Evolutionary conservation across 2,329 filamentous ascomycete genomes (phyloP).

Genomic region (Periglandula ipomoeae): DNA sequence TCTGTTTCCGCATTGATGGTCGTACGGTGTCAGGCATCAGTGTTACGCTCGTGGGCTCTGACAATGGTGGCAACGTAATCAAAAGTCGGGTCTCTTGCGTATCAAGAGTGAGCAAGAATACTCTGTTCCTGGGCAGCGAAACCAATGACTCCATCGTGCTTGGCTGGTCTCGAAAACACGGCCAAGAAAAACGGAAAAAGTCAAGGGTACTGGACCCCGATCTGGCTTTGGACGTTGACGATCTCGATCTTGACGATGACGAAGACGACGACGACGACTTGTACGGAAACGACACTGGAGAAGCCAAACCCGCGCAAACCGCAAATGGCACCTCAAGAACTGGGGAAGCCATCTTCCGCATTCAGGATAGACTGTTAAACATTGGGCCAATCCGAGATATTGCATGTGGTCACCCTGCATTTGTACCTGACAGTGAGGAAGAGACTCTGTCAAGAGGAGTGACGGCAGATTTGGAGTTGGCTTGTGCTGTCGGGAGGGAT

Average conservation of each 20-base stretch:
- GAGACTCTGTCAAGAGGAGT: slow-evolving; percentile 34
- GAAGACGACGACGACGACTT: slow-evolving; percentile 57
- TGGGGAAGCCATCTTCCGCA: slow-evolving; percentile 61
- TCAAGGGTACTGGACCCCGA: slow-evolving; percentile 48
- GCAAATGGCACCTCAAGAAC: slow-evolving; percentile 35
- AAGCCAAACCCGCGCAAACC: slow-evolving; percentile 38
- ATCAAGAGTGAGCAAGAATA: slow-evolving; percentile 55
- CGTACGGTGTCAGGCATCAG: slow-evolving; percentile 80
- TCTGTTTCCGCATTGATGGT: slow-evolving; percentile 82
- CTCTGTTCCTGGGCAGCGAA: slow-evolving; percentile 80
- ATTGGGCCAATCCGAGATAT: slow-evolving; percentile 73
- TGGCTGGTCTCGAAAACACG: slow-evolving; percentile 64
- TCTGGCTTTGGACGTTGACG: slow-evolving; percentile 39
- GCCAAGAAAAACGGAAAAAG: slow-evolving; percentile 56
- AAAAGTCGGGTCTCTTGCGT: slow-evolving; percentile 59
- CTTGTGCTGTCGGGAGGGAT: slow-evolving; percentile 54
- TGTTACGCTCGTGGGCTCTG: slow-evolving; percentile 54
- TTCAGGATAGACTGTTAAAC: slow-evolving; percentile 69
- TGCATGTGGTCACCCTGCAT: slow-evolving; percentile 52
- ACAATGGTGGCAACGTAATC: slow-evolving; percentile 55
- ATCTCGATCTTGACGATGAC: slow-evolving; percentile 48
- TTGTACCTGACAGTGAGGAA: slow-evolving; percentile 35
- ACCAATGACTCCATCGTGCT: slow-evolving; percentile 72
- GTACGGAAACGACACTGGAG: slow-evolving; percentile 55
- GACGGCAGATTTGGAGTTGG: slow-evolving; percentile 48